Percentiles rank a stretch among this genome's conserved stretches.
phyloP scores from a whole-genome alignment of 148 eudicot genomes.

The Bassia scoparia region DNA sequence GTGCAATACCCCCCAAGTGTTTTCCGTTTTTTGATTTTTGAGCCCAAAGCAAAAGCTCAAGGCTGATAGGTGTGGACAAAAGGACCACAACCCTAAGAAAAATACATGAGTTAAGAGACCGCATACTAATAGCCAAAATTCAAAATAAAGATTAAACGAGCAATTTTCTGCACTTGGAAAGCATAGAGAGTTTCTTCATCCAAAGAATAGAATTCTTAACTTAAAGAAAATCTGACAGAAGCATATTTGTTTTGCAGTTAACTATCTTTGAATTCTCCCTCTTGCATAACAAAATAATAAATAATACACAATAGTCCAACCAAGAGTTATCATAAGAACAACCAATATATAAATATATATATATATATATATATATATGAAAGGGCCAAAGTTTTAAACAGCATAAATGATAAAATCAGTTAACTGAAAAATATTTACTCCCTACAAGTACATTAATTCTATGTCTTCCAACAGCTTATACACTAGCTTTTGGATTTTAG shows the following conservation, averaged over 20 bases:
- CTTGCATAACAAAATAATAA: background rate
- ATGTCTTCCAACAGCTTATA: too few species aligned
- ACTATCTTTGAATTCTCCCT: background rate
- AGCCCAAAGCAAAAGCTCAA: background rate
- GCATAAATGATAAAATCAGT: background rate
- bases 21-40: background rate
- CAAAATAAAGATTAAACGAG: background rate
- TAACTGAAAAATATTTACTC: too few species aligned
- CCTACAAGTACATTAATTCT: too few species aligned
- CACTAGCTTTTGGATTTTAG: too few species aligned
- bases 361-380: background rate
- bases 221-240: background rate
- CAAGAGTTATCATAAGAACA: background rate
- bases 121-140: background rate
- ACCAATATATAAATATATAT: background rate
- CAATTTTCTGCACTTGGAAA: background rate
- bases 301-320: background rate
- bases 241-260: background rate
- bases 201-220: background rate
- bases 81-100: background rate
- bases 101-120: background rate
- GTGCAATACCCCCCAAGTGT: background rate
- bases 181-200: background rate
- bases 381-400: background rate
- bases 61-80: background rate